Base-by-base conservation (phyloP, 2,329 filamentous ascomycete genomes). In the Ophiostoma triangulosporum region DNA sequence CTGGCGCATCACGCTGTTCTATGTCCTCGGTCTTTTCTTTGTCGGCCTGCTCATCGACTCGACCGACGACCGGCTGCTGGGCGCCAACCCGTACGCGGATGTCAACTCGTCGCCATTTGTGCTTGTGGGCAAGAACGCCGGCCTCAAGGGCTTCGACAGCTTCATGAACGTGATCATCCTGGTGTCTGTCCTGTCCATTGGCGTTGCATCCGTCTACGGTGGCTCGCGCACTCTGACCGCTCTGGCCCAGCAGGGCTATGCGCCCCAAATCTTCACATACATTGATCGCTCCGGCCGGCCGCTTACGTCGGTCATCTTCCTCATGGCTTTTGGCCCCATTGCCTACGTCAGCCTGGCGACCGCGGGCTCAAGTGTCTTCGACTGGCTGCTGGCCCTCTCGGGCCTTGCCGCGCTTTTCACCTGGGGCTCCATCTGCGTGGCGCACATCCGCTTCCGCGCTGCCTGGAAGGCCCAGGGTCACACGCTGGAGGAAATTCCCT, bases 341-440 rank as follows among this genome's bases (percentile, higher is more conserved):
- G 77, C 72, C 5, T 80, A 73, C 54, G 58, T 76, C 31, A 70
- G 68, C 55, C 64, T 79, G 26, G 63, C 66, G 48, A 60, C 68
- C 0, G 67, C 68, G 1, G 76, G 76, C 22, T 64, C 62, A 1
- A 68, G 66, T 0, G 73, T 84, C 22, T 84, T 86, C 55, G 70
- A 75, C 61, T 86, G 83, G 83, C 73, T 87, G 3, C 72, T 78
- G 26, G 77, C 81, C 8, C 68, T 86, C 15, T 83, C 80, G 0
- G 82, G 79, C 51, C 70, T 86, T 4, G 76, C 77, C 11, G 76
- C 79, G 12, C 71, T 86, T 43, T 84, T 84, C 64, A 81, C 81
- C 11, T 87, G 82, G 82, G 81, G 75, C 17, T 83, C 78, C 36
- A 84, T 86, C 60, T 84, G 81, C 61, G 67, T 83, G 3, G 73